These are phyloP conservation scores for Leccinum uliginosum DNA, from an alignment of 768 basidiomycete genomes.

Conservation along the genomic window DNA sequence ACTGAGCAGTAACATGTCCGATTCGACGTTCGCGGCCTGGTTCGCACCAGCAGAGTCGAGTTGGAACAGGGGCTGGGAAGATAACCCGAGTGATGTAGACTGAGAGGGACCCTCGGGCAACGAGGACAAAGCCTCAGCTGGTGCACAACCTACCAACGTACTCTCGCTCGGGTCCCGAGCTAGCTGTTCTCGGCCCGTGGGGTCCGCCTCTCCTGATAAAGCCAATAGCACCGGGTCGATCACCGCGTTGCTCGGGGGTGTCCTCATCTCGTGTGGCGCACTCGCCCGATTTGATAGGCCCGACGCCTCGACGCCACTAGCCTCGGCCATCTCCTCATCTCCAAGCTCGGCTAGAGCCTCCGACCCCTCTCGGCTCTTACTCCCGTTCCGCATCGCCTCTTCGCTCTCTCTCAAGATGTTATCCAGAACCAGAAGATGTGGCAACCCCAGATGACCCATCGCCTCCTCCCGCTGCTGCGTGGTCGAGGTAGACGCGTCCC, in stretches of 20 bases:
- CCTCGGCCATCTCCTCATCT: conserved; percentile 3
- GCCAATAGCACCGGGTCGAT: conserved; percentile 32
- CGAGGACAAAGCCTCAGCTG: neutral
- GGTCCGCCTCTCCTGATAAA: conserved; percentile 17
- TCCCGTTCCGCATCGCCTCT: conserved; percentile 11
- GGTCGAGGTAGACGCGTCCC: neutral
- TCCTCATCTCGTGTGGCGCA: neutral
- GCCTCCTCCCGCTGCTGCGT: conserved; percentile 21
- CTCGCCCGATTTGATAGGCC: neutral
- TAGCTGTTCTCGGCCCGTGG: neutral
- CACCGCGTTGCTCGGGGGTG: conserved; percentile 8
- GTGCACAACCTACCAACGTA: neutral
- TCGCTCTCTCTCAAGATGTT: conserved; percentile 31
- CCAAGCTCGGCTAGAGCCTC: neutral
- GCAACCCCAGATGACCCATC: conserved; percentile 26
- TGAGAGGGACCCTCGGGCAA: neutral
- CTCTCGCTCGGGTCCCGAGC: neutral
- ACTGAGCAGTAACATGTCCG: conserved; percentile 32
- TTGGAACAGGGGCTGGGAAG: neutral
- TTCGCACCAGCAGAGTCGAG: neutral
- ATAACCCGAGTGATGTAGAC: neutral
- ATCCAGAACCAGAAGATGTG: conserved; percentile 34
- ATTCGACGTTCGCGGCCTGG: neutral
- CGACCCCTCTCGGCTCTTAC: conserved; percentile 11
- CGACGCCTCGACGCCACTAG: neutral